Percentiles rank a stretch among this genome's conserved stretches.
These are phyloP conservation scores for Ganoderma meredithae DNA, from an alignment of 1,284 basidiomycete genomes.

Conservation along the genomic window DNA sequence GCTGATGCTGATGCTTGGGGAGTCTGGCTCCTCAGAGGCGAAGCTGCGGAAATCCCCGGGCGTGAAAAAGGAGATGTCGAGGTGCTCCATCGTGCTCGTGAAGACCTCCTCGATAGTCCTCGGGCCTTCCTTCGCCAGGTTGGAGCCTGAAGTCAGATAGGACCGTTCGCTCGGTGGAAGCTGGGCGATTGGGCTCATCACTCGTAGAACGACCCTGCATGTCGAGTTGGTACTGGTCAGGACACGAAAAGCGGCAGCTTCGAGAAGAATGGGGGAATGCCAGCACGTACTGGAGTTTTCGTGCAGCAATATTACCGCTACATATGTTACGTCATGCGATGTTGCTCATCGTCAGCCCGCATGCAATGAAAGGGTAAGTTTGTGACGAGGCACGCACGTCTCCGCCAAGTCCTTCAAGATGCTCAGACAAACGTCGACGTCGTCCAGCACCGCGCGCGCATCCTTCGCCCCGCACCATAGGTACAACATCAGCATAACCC, in stretches of 20 bases:
- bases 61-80: conserved; percentile 2
- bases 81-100: not conserved
- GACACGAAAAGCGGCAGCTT: too few species aligned
- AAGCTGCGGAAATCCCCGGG: not conserved
- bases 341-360: not conserved
- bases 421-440: conserved; percentile 71
- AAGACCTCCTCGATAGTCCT: conserved; percentile 7
- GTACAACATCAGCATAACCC: conserved; percentile 69
- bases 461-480: conserved; percentile 68
- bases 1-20: not conserved
- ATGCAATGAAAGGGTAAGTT: too few species aligned
- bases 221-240: not conserved
- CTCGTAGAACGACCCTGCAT: conserved; percentile 1
- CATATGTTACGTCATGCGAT: not conserved
- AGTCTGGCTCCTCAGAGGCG: not conserved
- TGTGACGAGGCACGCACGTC: conserved; percentile 40
- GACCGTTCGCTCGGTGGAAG: not conserved
- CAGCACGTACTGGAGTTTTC: conserved; percentile 10
- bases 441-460: conserved; percentile 62
- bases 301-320: conserved; percentile 4
- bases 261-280: not conserved
- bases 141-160: not conserved
- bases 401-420: conserved; percentile 58
- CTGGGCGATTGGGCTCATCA: conserved; percentile 3
- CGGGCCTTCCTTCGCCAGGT: not conserved